phyloP scores from a whole-genome alignment of 257 asterid species.

The Leonotis leonurus region DNA sequence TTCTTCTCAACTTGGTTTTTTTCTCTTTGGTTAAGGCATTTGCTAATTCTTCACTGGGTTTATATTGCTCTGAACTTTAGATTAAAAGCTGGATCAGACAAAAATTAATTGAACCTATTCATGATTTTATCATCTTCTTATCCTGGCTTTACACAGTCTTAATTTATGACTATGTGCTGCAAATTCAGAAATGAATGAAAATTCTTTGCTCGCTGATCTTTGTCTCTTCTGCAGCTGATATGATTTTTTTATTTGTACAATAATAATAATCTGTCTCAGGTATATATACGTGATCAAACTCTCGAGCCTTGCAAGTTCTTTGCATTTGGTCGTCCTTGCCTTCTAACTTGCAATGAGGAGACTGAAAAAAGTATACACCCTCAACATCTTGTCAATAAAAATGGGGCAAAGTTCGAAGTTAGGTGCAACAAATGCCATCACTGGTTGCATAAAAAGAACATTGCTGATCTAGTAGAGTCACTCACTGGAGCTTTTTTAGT shows the following conservation, averaged over 20 bases:
- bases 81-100: not conserved
- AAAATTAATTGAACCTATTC: not conserved
- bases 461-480: conserved; percentile 90
- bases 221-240: conserved; percentile 6
- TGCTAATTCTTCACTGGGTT: not conserved
- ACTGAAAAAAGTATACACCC: conserved; percentile 52
- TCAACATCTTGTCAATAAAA: conserved; percentile 17
- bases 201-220: not conserved
- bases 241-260: not conserved
- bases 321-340: conserved; percentile 76
- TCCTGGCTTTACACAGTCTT: not conserved
- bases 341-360: conserved; percentile 49
- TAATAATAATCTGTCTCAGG: conserved; percentile 42
- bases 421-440: conserved; percentile 84
- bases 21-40: not conserved
- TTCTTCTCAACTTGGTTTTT: not conserved
- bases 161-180: not conserved
- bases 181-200: not conserved
- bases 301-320: conserved; percentile 61
- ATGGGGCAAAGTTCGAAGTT: conserved; percentile 34
- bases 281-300: conserved; percentile 80
- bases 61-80: not conserved
- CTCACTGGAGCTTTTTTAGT: conserved; percentile 82
- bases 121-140: not conserved
- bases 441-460: conserved; percentile 77